Percentiles rank a stretch among this genome's conserved stretches.
These are phyloP conservation scores for Coprinopsis cinerea DNA, from an alignment of 768 basidiomycete genomes.

Conservation along the genomic window DNA sequence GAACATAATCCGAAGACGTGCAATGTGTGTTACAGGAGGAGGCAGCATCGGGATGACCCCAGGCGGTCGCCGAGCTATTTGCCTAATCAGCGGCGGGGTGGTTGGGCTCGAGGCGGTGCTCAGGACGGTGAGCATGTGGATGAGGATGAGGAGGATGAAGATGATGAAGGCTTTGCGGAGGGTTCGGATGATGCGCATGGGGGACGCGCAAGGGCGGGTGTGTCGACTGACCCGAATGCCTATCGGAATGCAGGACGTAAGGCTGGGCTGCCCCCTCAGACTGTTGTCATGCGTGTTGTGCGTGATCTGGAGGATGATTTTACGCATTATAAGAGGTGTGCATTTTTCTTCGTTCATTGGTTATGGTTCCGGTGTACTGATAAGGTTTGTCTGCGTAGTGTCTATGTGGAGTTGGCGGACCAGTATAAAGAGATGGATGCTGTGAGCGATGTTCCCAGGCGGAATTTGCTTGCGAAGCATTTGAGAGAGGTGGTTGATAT, in stretches of 20 bases:
- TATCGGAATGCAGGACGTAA: slow-evolving; percentile 26
- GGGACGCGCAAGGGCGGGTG: slow-evolving; percentile 14
- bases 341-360: slow-evolving; percentile 12
- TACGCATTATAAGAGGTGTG: slow-evolving; percentile 87
- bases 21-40: slow-evolving; percentile 56
- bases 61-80: slow-evolving; percentile 9
- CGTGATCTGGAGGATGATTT: slow-evolving; percentile 94
- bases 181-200: slow-evolving; percentile 31
- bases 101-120: slow-evolving; percentile 6
- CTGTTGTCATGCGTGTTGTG: slow-evolving; percentile 76
- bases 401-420: slow-evolving; percentile 87
- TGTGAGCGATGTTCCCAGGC: slow-evolving; percentile 69
- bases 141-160: slow-evolving; percentile 6
- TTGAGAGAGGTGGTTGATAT: slow-evolving; percentile 88
- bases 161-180: slow-evolving; percentile 45
- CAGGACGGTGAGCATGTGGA: slow-evolving; percentile 4
- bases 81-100: too few relatives aligned
- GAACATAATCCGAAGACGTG: slow-evolving; percentile 71
- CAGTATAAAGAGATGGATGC: slow-evolving; percentile 91
- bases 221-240: slow-evolving; percentile 22
- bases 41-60: slow-evolving; percentile 19
- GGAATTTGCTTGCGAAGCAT: slow-evolving; percentile 84
- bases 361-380: slow-evolving; percentile 5
- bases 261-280: slow-evolving; percentile 72
- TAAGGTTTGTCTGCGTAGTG: slow-evolving; percentile 38